phyloP scores from a whole-genome alignment of 2,329 filamentous ascomycete species.

The Trichoderma sp. region DNA sequence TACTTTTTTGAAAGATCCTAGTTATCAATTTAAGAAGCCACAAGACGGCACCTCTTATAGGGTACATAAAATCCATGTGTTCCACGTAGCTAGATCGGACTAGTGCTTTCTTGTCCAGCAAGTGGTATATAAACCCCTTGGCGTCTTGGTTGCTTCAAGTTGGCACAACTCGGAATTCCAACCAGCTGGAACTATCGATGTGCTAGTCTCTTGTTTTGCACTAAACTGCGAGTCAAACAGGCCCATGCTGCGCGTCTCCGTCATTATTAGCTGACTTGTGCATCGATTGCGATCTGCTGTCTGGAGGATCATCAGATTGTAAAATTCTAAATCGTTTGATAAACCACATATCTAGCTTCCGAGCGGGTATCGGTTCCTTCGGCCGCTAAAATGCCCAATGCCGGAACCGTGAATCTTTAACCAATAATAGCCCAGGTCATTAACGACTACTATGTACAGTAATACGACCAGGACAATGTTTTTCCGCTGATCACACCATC shows the following conservation, averaged over 20 bases:
- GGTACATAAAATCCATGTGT: no score
- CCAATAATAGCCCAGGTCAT: not conserved
- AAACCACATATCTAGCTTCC: not conserved
- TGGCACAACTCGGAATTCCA: not conserved
- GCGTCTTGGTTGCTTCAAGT: not conserved
- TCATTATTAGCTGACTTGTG: not conserved
- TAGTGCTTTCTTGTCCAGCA: not conserved
- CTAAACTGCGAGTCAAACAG: not conserved
- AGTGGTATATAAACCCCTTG: not conserved
- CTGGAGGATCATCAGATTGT: slow-evolving; percentile 1
- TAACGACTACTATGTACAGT: not conserved
- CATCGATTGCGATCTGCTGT: not conserved
- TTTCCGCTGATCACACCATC: slow-evolving; percentile 8
- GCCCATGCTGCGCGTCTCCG: not conserved
- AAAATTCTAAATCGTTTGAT: not conserved
- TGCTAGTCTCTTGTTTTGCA: not conserved
- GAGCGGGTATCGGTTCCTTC: not conserved
- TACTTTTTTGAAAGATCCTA: not conserved
- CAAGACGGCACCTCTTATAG: no score
- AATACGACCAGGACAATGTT: not conserved
- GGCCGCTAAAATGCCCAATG: not conserved
- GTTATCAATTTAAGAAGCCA: no score
- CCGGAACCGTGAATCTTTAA: not conserved
- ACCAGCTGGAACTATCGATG: not conserved
- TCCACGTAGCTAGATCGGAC: no score